Evolutionary conservation across 176 grass and related monocot species (phyloP).

Genomic region (Thinopyrum elongatum): DNA sequence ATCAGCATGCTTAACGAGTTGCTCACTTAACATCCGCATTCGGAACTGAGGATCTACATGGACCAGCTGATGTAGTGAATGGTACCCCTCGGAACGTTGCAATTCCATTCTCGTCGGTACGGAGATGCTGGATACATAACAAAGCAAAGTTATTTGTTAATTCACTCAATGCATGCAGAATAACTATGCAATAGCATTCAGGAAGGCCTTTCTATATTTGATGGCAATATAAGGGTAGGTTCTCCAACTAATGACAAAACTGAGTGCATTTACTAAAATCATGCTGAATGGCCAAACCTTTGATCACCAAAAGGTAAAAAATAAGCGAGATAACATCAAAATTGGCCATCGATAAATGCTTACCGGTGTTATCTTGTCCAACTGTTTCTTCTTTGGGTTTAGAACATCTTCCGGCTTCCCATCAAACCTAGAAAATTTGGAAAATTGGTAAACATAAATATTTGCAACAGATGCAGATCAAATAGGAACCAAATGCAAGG

Average conservation of each 20-base stretch:
- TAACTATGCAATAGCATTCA: background rate
- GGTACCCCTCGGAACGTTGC: conserved; percentile 73
- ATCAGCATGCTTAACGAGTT: conserved; percentile 14
- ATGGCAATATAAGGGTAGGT: background rate
- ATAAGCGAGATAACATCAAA: background rate
- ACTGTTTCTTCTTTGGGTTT: conserved; percentile 99
- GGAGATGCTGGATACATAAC: conserved; percentile 57
- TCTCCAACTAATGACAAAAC: background rate
- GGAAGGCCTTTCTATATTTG: background rate
- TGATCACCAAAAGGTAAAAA: background rate
- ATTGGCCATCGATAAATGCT: background rate
- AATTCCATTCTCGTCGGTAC: conserved; percentile 63
- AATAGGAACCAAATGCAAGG: background rate
- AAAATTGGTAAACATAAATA: background rate
- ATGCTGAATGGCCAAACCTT: background rate
- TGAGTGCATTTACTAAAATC: background rate
- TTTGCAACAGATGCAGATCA: background rate
- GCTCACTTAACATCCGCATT: conserved; percentile 73
- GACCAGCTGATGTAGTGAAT: conserved; percentile 75
- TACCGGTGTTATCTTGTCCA: conserved; percentile 97
- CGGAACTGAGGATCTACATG: conserved; percentile 62
- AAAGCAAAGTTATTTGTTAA: conserved; percentile 10
- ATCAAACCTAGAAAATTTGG: conserved; percentile 44
- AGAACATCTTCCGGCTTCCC: conserved; percentile 89
- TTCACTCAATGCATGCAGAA: background rate